Conservation (phyloP, 2,329 filamentous ascomycete species). For the Thyridium curvatum region DNA sequence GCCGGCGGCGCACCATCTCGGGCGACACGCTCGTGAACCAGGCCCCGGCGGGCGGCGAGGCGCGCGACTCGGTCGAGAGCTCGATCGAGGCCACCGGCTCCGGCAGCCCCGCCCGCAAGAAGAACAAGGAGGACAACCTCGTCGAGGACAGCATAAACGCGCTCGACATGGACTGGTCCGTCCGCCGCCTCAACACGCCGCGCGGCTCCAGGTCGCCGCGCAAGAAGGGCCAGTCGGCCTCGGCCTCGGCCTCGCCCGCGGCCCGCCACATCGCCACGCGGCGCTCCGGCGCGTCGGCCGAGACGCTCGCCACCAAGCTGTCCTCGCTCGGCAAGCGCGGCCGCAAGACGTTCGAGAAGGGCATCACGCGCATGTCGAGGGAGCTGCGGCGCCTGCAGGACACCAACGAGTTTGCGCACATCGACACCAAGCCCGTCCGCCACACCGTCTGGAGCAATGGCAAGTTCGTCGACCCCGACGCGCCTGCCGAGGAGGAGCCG, state of each 20-base stretch:
- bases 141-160: constrained; percentile 37
- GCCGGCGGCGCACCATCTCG: constrained; percentile 31
- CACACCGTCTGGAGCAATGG: constrained; percentile 60
- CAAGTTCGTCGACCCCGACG: constrained; percentile 45
- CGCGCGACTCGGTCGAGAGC: constrained; percentile 4
- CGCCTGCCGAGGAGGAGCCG: constrained; percentile 19
- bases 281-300: constrained; percentile 33
- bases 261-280: constrained; percentile 36
- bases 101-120: neutral
- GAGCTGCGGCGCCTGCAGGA: constrained; percentile 56
- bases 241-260: constrained; percentile 11
- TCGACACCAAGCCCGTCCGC: constrained; percentile 51
- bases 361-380: constrained; percentile 40
- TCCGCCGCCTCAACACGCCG: constrained; percentile 27
- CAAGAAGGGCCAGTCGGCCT: constrained; percentile 23
- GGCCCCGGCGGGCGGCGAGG: too few species aligned
- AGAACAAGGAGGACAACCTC: constrained; percentile 13
- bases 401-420: constrained; percentile 54
- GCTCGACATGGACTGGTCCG: constrained; percentile 37
- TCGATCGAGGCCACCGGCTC: constrained; percentile 18
- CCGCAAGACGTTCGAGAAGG: constrained; percentile 45
- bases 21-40: constrained; percentile 19
- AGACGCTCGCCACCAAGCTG: constrained; percentile 38
- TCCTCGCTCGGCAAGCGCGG: constrained; percentile 55
- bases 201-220: constrained; percentile 21